Conservation (phyloP, 805 yeast species). For the Candida silvicultrix region DNA sequence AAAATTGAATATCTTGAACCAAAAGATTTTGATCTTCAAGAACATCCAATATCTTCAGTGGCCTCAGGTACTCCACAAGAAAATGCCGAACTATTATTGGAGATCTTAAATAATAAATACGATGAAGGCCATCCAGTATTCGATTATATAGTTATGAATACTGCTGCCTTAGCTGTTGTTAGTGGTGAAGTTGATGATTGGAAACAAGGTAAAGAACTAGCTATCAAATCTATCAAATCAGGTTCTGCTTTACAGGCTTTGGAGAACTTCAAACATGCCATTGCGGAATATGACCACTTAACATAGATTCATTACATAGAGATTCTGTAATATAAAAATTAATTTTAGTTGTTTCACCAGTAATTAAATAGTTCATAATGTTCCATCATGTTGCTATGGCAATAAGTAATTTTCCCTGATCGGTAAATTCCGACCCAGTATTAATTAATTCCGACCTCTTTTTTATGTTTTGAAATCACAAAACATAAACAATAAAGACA, state of each 20-base stretch:
- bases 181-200: slow-evolving; percentile 63
- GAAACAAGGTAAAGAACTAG: slow-evolving; percentile 72
- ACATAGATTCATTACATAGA: too few species aligned
- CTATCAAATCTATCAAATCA: slow-evolving; percentile 56
- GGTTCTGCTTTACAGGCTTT: slow-evolving; percentile 66
- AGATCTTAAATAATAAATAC: slow-evolving; percentile 37
- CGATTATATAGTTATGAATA: slow-evolving; percentile 86
- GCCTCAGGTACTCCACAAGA: slow-evolving; percentile 82
- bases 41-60: slow-evolving; percentile 63
- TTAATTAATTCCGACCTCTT: neutral
- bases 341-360: too few species aligned
- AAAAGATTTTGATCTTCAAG: slow-evolving; percentile 71
- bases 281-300: neutral
- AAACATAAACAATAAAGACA: neutral
- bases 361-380: too few species aligned
- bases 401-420: neutral
- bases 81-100: slow-evolving; percentile 57
- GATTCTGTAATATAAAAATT: too few species aligned
- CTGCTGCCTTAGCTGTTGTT: slow-evolving; percentile 81
- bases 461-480: neutral
- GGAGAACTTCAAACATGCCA: slow-evolving; percentile 40
- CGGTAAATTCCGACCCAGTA: neutral
- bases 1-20: slow-evolving; percentile 51
- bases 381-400: neutral
- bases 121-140: slow-evolving; percentile 56